Percentiles rank a stretch among this genome's conserved stretches.
These are phyloP conservation scores for Metarhizium robertsii DNA, from an alignment of 2,329 filamentous ascomycete genomes.

Conservation along the genomic window DNA sequence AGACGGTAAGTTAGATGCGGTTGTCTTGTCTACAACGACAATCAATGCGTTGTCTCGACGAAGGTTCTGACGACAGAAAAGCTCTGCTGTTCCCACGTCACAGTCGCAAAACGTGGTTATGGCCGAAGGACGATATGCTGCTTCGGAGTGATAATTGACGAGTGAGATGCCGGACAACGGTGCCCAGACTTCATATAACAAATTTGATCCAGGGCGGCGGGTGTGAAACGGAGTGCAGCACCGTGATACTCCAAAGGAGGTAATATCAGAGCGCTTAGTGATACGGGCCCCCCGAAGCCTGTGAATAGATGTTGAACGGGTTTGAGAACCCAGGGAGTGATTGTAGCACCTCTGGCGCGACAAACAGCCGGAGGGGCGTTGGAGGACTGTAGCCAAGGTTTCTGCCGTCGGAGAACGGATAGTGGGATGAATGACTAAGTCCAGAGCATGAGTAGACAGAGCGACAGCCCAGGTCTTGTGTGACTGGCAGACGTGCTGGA, in stretches of 20 bases:
- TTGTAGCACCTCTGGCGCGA: conserved; percentile 30
- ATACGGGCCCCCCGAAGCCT: conserved; percentile 38
- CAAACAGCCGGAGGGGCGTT: conserved; percentile 16
- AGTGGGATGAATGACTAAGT: conserved; percentile 5
- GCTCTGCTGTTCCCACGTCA: background rate
- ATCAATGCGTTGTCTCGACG: background rate
- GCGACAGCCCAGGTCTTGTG: conserved; percentile 35
- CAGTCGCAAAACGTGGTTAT: background rate
- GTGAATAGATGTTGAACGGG: conserved; percentile 34
- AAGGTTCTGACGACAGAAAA: background rate
- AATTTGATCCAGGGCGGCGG: conserved; percentile 23
- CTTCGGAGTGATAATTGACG: background rate
- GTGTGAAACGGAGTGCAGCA: conserved; percentile 43
- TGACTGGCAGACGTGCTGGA: conserved; percentile 30
- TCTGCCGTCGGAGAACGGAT: conserved; percentile 11
- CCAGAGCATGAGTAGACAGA: conserved; percentile 17
- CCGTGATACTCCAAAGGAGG: conserved; percentile 31
- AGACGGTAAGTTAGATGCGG: background rate
- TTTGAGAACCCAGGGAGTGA: conserved; percentile 1
- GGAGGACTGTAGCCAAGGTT: conserved; percentile 3
- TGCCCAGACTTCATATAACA: conserved; percentile 4
- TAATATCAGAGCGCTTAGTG: conserved; percentile 22
- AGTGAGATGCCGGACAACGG: background rate
- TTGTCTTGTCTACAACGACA: background rate
- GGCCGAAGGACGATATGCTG: background rate